Evolutionary conservation across 1,284 basidiomycete genomes (phyloP).

Genomic region (Butyriboletus appendiculatus): DNA sequence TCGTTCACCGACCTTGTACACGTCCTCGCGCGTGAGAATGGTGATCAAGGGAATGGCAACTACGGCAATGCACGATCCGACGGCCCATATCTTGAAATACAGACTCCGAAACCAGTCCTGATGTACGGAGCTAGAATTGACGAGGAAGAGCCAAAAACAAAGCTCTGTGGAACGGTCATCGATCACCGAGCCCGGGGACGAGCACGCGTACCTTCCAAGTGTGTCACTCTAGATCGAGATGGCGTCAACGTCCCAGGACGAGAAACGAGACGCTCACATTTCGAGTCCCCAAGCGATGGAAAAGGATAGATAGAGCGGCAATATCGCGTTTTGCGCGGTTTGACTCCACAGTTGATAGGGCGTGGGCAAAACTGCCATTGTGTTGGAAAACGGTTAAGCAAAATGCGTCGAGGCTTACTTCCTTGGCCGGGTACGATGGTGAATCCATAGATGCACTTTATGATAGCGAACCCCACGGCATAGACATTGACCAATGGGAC

Average conservation of each 20-base stretch:
- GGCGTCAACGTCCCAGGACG: background rate
- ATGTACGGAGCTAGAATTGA: slow-evolving; percentile 59
- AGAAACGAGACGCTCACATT: slow-evolving; percentile 49
- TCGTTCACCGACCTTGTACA: slow-evolving; percentile 49
- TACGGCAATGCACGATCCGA: slow-evolving; percentile 61
- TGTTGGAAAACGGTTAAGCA: background rate
- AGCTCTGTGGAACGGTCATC: slow-evolving; percentile 50
- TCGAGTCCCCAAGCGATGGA: slow-evolving; percentile 70
- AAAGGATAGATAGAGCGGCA: slow-evolving; percentile 64
- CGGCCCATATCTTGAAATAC: slow-evolving; percentile 71
- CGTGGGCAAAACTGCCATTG: slow-evolving; percentile 59
- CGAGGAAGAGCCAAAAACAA: slow-evolving; percentile 80
- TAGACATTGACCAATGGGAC: slow-evolving; percentile 63
- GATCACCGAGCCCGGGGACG: background rate
- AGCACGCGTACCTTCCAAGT: slow-evolving; percentile 61
- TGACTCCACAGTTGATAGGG: slow-evolving; percentile 60
- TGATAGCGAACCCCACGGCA: slow-evolving; percentile 58
- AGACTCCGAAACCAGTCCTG: slow-evolving; percentile 74
- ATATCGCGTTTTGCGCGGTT: slow-evolving; percentile 46
- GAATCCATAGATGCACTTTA: slow-evolving; percentile 73
- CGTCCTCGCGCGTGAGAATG: slow-evolving; percentile 57
- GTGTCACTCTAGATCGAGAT: slow-evolving; percentile 57
- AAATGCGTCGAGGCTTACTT: slow-evolving; percentile 42
- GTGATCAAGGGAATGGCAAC: slow-evolving; percentile 69
- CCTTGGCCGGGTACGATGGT: slow-evolving; percentile 44